A percentile compares a stretch with the other conserved stretches of the same genome.
Evolutionary conservation across 23 red algal genomes (phyloP).

Genomic region (Gracilaria caudata): DNA sequence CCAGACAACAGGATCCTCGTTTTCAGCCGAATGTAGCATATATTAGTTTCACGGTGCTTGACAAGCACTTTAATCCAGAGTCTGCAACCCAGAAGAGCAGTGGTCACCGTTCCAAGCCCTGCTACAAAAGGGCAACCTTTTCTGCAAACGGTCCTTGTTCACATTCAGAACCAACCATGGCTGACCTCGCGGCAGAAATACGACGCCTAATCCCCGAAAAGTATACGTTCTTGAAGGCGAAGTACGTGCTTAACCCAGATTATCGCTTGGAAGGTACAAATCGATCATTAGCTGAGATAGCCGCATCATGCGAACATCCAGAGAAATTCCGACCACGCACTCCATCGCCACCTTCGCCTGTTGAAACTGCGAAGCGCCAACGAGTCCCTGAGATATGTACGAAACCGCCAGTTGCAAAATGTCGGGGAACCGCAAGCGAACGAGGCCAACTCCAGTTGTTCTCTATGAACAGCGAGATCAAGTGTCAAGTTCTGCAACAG

Average conservation of each 20-base stretch:
- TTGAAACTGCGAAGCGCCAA: neutral
- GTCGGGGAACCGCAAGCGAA: neutral
- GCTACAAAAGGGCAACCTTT: neutral
- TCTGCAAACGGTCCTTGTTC: neutral
- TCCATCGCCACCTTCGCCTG: neutral
- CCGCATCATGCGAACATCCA: constrained; percentile 2
- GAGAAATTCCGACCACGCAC: constrained; percentile 7
- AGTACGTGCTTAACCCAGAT: neutral
- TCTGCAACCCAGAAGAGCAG: neutral
- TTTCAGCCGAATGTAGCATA: neutral
- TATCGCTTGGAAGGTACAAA: constrained; percentile 25
- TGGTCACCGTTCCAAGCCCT: neutral
- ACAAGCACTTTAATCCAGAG: constrained; percentile 25
- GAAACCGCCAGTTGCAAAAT: neutral
- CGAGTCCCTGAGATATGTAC: neutral
- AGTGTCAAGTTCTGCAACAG: neutral
- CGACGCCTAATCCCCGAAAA: constrained; percentile 4
- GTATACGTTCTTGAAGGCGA: constrained; percentile 24
- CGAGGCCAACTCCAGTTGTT: neutral
- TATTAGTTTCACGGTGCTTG: neutral
- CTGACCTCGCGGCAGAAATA: neutral
- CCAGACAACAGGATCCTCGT: constrained; percentile 1
- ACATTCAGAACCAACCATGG: constrained; percentile 8
- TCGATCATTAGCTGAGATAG: constrained; percentile 18
- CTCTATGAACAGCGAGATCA: neutral